Base-by-base conservation (phyloP, 176 grass and related monocot species). In the Juncus effusus region DNA sequence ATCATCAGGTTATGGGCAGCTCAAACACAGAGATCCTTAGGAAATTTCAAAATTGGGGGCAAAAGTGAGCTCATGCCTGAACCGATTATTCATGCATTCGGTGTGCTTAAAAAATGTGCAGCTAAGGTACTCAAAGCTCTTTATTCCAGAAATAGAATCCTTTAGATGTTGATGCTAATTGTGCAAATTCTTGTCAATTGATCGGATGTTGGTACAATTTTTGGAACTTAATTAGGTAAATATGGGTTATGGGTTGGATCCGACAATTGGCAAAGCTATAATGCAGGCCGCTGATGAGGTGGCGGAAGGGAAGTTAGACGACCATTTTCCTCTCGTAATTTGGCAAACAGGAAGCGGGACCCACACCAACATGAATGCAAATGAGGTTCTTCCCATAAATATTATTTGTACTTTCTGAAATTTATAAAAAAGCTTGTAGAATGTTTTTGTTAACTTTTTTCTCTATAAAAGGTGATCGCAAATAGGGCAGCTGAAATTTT, bases 401-500 rank as follows among this genome's bases (percentile, higher is more conserved):
- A 12, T 28, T 10, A 15, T 49, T 73, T 61, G 9, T 69, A 12
- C 28, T 51, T 36, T 47, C 9, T 47, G 19, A 28, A 28, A 28
- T 28, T 0, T 28, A 28, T 28, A 28, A 28, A 28, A 28, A 28
- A 5, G 44, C 44, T 47, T 47, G 44, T 47, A 6, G 9, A 47
- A 47, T 47, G 44, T 47, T 51, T 60, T 65, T 80, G 42, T 62
- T 5, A 35, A 55, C 6, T 73, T 35, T 36, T 86, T 5, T 72
- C 59, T 3, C 54, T 62, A 73, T 63, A 69, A 37, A 54, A 95
- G 90, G 90, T 95, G 41, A 95, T 95, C 47, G 94, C 94, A 76
- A 93, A 99, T 60, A 84, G 88, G 63, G 94, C 94, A n/a, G 85
- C 94, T 47, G 94, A 99, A 75, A 93, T 93, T 69, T 88, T 99